These are phyloP conservation scores for Puccinellia tenuiflora DNA, from an alignment of 176 grass and related monocot species.

Conservation along the genomic window DNA sequence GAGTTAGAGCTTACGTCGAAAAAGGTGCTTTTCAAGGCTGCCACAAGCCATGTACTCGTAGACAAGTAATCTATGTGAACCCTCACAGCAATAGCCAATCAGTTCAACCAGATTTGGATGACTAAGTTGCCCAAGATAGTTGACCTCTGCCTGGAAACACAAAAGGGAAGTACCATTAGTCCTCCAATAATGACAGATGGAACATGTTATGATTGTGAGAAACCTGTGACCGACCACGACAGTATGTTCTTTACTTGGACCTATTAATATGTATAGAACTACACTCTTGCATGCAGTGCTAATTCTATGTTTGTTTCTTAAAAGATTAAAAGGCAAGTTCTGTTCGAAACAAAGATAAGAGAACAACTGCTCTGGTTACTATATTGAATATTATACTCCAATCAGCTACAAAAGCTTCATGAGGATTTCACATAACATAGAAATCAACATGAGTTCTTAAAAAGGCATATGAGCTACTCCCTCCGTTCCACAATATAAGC, in stretches of 20 bases:
- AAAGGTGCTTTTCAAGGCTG: conserved; percentile 94
- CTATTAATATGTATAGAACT: background rate
- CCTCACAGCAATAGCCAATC: conserved; percentile 96
- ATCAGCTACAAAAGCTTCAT: background rate
- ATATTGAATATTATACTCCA: background rate
- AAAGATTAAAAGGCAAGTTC: background rate
- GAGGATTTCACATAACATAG: background rate
- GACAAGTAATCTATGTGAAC: conserved; percentile 81
- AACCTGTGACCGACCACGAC: background rate
- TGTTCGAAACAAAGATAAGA: background rate
- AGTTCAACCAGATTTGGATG: conserved; percentile 92
- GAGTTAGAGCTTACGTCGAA: conserved; percentile 60
- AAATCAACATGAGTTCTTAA: background rate
- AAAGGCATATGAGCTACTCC: background rate
- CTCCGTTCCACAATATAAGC: no score
- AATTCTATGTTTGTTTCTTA: background rate
- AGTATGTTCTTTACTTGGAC: background rate
- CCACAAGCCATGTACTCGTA: conserved; percentile 96
- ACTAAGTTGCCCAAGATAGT: conserved; percentile 93
- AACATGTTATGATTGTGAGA: background rate
- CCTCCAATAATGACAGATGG: background rate
- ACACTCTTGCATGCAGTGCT: background rate
- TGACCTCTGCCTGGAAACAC: conserved; percentile 85
- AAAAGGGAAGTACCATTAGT: conserved; percentile 20
- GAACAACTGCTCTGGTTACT: conserved; percentile 4